Evolutionary conservation across 352 stramenopile genomes (phyloP).

Genomic region (Pythium myriotylum): DNA sequence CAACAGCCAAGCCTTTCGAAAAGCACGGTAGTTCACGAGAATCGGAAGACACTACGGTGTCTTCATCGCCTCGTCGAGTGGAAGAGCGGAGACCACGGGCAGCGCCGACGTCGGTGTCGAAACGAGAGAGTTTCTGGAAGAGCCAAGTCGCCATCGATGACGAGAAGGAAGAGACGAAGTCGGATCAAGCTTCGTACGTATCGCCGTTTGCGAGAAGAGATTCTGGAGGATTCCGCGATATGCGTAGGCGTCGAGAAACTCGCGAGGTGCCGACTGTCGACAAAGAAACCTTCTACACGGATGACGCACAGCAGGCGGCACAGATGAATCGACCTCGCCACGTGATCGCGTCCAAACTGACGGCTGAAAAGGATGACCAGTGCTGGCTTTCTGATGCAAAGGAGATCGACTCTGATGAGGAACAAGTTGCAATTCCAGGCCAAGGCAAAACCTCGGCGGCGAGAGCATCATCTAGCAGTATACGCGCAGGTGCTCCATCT

Average conservation of each 20-base stretch:
- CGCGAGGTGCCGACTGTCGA: conserved; percentile 16
- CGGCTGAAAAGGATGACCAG: conserved; percentile 29
- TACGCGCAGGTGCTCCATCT: not conserved
- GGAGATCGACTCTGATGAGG: conserved; percentile 32
- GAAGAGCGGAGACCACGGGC: not conserved
- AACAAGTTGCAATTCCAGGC: not conserved
- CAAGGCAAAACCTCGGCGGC: not conserved
- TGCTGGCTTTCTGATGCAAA: conserved; percentile 67
- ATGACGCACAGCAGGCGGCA: conserved; percentile 28
- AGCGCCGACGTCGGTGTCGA: conserved; percentile 6
- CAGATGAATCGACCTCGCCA: conserved; percentile 36
- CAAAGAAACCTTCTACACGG: conserved; percentile 44
- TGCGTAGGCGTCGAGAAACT: conserved; percentile 5
- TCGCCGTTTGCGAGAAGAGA: conserved; percentile 48
- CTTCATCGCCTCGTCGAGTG: not conserved
- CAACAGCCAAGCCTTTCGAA: not conserved
- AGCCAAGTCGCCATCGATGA: not conserved
- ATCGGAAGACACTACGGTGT: not conserved
- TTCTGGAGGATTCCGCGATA: conserved; percentile 10
- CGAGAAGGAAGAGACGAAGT: not conserved
- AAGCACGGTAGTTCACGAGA: not conserved
- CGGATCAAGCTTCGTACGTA: conserved; percentile 33
- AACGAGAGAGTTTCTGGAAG: conserved; percentile 25
- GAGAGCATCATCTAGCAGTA: not conserved
- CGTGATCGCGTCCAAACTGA: conserved; percentile 41